Evolutionary conservation across 73 alveolate species (phyloP).

Genomic region (Urostyla sp.): DNA sequence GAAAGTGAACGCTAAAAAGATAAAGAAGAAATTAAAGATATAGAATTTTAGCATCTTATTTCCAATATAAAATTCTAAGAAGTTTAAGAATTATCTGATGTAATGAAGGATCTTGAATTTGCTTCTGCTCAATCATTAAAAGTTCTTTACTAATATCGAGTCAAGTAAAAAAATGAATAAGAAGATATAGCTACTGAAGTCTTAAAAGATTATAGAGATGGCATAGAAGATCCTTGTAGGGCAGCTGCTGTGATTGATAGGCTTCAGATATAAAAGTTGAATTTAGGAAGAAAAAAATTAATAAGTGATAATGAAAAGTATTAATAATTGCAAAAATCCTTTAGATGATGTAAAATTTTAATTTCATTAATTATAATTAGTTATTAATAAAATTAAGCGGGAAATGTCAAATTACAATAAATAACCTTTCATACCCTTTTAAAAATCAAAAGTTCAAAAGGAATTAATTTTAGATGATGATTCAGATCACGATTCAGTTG

Average conservation of each 20-base stretch:
- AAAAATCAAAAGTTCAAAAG: no score
- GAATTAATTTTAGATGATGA: no score
- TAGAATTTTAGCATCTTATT: no score
- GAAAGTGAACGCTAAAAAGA: no score
- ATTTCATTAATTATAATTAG: no score
- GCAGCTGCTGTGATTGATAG: constrained; percentile 60
- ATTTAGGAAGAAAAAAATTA: constrained; percentile 57
- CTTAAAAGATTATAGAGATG: constrained; percentile 55
- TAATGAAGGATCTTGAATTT: constrained; percentile 26
- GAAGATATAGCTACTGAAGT: constrained; percentile 39
- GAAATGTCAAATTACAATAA: no score
- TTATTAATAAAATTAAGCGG: no score
- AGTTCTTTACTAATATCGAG: constrained; percentile 19
- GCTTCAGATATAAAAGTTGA: constrained; percentile 43
- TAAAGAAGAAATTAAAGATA: no score
- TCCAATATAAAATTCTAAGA: neutral
- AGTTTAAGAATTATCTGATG: neutral
- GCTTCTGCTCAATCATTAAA: constrained; percentile 21
- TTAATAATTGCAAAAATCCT: neutral
- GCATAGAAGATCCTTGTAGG: constrained; percentile 62
- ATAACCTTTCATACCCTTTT: no score
- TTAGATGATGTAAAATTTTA: no score
- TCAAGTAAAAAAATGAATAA: constrained; percentile 6
- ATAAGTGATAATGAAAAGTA: constrained; percentile 12
- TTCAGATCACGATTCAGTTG: no score